phyloP scores from a whole-genome alignment of 2,329 filamentous ascomycete species.

The Huntiella abstrusa region DNA sequence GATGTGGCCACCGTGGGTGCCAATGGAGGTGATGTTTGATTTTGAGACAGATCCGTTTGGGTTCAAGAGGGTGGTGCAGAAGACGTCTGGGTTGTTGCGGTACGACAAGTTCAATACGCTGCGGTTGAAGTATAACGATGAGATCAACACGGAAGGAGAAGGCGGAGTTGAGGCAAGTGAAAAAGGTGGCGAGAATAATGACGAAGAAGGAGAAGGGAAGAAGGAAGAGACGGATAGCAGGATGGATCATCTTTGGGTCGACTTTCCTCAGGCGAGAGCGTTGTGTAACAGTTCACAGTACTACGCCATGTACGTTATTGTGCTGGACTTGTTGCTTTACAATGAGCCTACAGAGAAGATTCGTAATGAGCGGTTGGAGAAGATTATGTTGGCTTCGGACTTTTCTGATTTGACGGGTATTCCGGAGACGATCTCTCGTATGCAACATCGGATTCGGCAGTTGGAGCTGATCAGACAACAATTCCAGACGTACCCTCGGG shows the following conservation, averaged over 20 bases:
- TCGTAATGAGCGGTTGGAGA: slow-evolving; percentile 83
- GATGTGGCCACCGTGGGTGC: slow-evolving; percentile 95
- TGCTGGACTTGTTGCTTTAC: slow-evolving; percentile 86
- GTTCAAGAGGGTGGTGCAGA: slow-evolving; percentile 94
- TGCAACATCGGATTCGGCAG: slow-evolving; percentile 84
- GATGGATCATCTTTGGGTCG: slow-evolving; percentile 94
- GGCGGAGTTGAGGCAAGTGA: slow-evolving; percentile 55
- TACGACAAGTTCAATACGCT: slow-evolving; percentile 98
- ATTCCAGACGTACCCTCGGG: slow-evolving; percentile 80
- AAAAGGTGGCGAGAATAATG: slow-evolving; percentile 25
- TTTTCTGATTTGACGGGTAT: slow-evolving; percentile 92
- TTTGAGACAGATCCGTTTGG: slow-evolving; percentile 86
- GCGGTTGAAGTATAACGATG: slow-evolving; percentile 91
- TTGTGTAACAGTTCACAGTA: slow-evolving; percentile 96
- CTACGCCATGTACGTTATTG: slow-evolving; percentile 95
- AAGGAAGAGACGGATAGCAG: slow-evolving; percentile 48
- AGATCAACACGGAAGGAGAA: slow-evolving; percentile 51
- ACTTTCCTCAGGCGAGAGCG: slow-evolving; percentile 86
- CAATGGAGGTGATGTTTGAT: slow-evolving; percentile 96
- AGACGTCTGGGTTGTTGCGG: slow-evolving; percentile 81
- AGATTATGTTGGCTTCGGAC: slow-evolving; percentile 96
- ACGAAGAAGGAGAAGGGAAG: slow-evolving; percentile 17
- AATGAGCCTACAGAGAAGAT: slow-evolving; percentile 94
- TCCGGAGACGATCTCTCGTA: slow-evolving; percentile 74
- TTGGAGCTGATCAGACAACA: slow-evolving; percentile 91